Conservation (phyloP, 2,329 filamentous ascomycete species). For the Colletotrichum endophyticum region DNA sequence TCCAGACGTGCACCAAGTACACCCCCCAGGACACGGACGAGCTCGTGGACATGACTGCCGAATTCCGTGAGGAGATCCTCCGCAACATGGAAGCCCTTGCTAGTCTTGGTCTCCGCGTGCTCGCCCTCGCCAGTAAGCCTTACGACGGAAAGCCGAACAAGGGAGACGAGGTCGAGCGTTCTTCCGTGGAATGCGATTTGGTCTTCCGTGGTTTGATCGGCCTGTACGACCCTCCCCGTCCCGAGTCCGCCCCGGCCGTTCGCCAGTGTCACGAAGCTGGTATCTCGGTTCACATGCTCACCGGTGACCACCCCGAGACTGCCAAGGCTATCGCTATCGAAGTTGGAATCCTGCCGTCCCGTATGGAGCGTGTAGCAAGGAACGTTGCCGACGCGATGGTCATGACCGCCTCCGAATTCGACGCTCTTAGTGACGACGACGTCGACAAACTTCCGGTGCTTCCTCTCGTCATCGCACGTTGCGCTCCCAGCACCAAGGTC, state of each 20-base stretch:
- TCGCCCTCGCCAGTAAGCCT: slow-evolving; percentile 65
- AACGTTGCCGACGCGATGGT: slow-evolving; percentile 60
- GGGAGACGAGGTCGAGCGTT: background rate
- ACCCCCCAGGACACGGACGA: slow-evolving; percentile 28
- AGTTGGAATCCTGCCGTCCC: slow-evolving; percentile 58
- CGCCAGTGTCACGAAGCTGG: slow-evolving; percentile 58
- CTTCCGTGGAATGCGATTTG: slow-evolving; percentile 2
- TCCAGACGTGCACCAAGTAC: slow-evolving; percentile 60
- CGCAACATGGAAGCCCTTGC: slow-evolving; percentile 69
- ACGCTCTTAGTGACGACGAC: slow-evolving; percentile 61
- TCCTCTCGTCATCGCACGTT: slow-evolving; percentile 67
- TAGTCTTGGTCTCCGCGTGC: slow-evolving; percentile 68
- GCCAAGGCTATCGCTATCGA: slow-evolving; percentile 63
- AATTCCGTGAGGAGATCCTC: slow-evolving; percentile 59
- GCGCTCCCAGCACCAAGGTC: slow-evolving; percentile 69
- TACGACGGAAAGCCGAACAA: background rate
- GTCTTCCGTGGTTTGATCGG: slow-evolving; percentile 19
- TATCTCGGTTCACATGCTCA: slow-evolving; percentile 65
- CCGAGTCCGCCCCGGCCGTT: slow-evolving; percentile 62
- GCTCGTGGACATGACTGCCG: slow-evolving; percentile 50
- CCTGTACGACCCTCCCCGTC: slow-evolving; percentile 63
- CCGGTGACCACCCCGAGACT: slow-evolving; percentile 64
- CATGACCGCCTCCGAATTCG: slow-evolving; percentile 65
- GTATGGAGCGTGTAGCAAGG: slow-evolving; percentile 48
- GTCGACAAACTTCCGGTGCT: slow-evolving; percentile 64